Percentiles rank a stretch among this genome's conserved stretches.
These are phyloP conservation scores for Penicillium subrubescens DNA, from an alignment of 495 filamentous ascomycete species.

Conservation along the genomic window DNA sequence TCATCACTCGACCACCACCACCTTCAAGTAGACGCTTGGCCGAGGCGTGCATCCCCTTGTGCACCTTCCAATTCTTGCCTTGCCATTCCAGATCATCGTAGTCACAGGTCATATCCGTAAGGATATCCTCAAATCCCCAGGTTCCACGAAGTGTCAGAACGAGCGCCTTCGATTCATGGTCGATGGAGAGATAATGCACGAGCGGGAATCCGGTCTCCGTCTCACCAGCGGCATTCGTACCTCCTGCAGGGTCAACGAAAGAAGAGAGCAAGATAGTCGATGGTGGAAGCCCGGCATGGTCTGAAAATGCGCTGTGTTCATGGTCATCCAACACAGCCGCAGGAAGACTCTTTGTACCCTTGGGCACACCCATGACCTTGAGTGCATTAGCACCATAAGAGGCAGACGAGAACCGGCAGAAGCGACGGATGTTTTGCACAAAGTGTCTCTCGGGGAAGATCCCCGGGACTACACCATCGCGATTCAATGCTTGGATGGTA, in stretches of 20 bases:
- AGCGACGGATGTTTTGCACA: constrained; percentile 70
- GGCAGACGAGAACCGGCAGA: constrained; percentile 76
- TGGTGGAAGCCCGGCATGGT: constrained; percentile 66
- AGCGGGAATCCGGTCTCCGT: constrained; percentile 75
- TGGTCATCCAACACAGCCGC: constrained; percentile 49
- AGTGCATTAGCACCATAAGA: constrained; percentile 75
- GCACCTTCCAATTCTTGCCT: constrained; percentile 69
- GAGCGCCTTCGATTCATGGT: constrained; percentile 76
- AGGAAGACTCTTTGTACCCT: constrained; percentile 44
- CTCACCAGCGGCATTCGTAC: constrained; percentile 68
- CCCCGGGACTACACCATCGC: constrained; percentile 58
- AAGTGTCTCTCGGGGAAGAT: constrained; percentile 70
- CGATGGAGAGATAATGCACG: constrained; percentile 76
- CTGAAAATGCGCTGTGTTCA: constrained; percentile 72
- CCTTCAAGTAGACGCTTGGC: constrained; percentile 70
- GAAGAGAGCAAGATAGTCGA: constrained; percentile 74
- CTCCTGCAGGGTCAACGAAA: constrained; percentile 74
- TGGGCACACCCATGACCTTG: constrained; percentile 67
- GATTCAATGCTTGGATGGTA: constrained; percentile 56
- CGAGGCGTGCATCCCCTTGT: constrained; percentile 83
- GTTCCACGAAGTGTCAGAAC: constrained; percentile 78
- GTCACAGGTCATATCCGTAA: constrained; percentile 81
- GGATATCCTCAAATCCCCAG: constrained; percentile 76
- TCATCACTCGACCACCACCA: constrained; percentile 63
- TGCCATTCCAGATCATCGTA: constrained; percentile 73